Evolutionary conservation across 768 basidiomycete species (phyloP).

Genomic region (Tulasnella sp.): DNA sequence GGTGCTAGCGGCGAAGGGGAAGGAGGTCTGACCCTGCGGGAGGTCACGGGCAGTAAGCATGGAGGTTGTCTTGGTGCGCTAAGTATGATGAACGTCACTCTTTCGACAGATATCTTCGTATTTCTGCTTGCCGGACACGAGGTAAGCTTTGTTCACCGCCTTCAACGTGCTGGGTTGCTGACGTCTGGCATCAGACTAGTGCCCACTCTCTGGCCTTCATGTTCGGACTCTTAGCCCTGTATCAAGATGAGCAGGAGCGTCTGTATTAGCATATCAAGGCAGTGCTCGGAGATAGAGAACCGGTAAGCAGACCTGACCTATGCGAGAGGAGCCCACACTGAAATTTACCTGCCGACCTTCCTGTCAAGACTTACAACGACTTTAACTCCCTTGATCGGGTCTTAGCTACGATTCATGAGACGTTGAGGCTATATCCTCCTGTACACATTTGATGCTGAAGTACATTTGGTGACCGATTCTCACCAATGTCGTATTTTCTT

Average conservation of each 20-base stretch:
- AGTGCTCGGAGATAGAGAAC: slow-evolving; percentile 3
- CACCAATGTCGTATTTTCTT: too few relatives aligned
- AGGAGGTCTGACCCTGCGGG: not conserved
- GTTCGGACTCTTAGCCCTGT: slow-evolving; percentile 2
- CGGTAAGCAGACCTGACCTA: not conserved
- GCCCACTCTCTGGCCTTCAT: slow-evolving; percentile 12
- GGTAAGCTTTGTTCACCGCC: not conserved
- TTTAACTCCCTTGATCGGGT: not conserved
- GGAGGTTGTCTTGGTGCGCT: not conserved
- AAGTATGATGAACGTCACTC: not conserved
- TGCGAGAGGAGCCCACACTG: too few relatives aligned
- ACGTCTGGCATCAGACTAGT: not conserved
- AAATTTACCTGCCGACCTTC: not conserved
- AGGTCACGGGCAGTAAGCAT: slow-evolving; percentile 5
- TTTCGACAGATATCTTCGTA: not conserved
- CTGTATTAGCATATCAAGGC: slow-evolving; percentile 6
- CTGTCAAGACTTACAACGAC: slow-evolving; percentile 10
- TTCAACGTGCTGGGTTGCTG: too few relatives aligned
- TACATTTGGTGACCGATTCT: too few relatives aligned
- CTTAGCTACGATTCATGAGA: not conserved
- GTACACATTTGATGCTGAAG: too few relatives aligned
- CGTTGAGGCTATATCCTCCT: slow-evolving; percentile 4
- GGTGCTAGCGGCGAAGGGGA: not conserved
- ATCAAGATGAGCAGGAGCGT: slow-evolving; percentile 11
- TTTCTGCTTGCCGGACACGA: slow-evolving; percentile 7